phyloP scores from a whole-genome alignment of 148 eudicot species.

The Fagopyrum homotropicum region DNA sequence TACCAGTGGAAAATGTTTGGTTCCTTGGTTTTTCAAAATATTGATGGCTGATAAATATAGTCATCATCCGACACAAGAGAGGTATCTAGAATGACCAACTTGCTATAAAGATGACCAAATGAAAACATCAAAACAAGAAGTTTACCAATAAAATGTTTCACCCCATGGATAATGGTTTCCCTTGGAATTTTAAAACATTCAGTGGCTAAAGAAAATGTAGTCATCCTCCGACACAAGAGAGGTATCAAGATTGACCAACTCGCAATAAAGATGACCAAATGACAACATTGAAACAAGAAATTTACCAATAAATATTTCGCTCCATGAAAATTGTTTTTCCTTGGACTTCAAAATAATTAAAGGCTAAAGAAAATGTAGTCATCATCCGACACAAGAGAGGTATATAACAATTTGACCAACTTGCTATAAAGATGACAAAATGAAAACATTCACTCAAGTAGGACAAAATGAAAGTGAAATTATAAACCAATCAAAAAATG shows the following conservation, averaged over 20 bases:
- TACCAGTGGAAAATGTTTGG: not conserved
- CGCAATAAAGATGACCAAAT: not conserved
- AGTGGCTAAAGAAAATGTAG: not conserved
- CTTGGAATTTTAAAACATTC: no score
- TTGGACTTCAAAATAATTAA: not conserved
- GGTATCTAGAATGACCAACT: slow-evolving; percentile 27
- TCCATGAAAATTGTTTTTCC: not conserved
- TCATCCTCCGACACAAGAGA: not conserved
- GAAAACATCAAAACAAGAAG: not conserved
- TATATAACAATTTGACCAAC: slow-evolving; percentile 4
- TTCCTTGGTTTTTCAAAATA: not conserved
- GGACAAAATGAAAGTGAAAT: no score
- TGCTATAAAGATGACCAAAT: slow-evolving; percentile 52
- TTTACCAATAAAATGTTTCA: not conserved
- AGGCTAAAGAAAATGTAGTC: slow-evolving; percentile 6
- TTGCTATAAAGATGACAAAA: slow-evolving; percentile 1
- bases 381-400: slow-evolving; percentile 12
- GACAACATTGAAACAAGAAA: not conserved
- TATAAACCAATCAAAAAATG: no score
- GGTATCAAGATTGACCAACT: not conserved
- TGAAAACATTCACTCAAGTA: not conserved
- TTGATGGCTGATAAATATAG: slow-evolving; percentile 13
- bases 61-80: slow-evolving; percentile 53
- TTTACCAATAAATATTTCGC: not conserved
- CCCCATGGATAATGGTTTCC: not conserved